phyloP scores from a whole-genome alignment of 768 basidiomycete species.

The Lactarius deliciosus region DNA sequence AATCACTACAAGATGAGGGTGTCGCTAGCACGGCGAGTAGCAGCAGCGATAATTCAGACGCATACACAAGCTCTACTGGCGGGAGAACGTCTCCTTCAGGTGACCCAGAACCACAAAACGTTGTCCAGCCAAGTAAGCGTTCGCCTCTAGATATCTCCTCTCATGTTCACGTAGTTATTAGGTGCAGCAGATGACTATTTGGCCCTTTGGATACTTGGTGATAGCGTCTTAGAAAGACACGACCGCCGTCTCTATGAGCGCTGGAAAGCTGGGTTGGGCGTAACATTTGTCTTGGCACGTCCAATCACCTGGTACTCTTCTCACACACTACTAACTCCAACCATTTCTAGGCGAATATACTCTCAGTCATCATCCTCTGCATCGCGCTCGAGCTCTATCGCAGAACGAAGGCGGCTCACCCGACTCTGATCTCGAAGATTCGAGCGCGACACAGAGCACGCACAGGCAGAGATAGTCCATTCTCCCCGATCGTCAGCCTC shows the following conservation, averaged over 20 bases:
- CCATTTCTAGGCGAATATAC: slow-evolving; percentile 12
- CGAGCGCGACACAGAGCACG: slow-evolving; percentile 19
- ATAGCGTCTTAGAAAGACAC: slow-evolving; percentile 11
- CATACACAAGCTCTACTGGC: background rate
- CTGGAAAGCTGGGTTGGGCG: slow-evolving; percentile 22
- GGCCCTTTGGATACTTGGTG: slow-evolving; percentile 19
- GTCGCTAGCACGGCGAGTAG: background rate
- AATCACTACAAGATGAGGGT: background rate
- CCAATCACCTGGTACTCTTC: background rate
- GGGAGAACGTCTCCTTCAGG: background rate
- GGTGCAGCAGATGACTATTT: slow-evolving; percentile 3
- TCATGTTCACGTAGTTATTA: background rate
- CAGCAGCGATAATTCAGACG: background rate
- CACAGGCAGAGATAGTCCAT: slow-evolving; percentile 3
- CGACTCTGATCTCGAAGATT: slow-evolving; percentile 9
- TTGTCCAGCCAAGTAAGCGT: slow-evolving; percentile 3
- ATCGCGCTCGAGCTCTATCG: slow-evolving; percentile 21
- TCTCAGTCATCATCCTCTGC: slow-evolving; percentile 19
- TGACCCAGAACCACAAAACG: background rate
- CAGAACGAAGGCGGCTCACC: slow-evolving; percentile 19
- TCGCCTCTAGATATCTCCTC: background rate
- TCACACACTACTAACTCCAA: background rate
- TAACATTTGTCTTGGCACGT: slow-evolving; percentile 21
- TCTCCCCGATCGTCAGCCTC: slow-evolving; percentile 24
- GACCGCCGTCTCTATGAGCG: slow-evolving; percentile 17